Evolutionary conservation across 1,139 yeast species (phyloP).

Genomic region (Taphrina wiesneri): DNA sequence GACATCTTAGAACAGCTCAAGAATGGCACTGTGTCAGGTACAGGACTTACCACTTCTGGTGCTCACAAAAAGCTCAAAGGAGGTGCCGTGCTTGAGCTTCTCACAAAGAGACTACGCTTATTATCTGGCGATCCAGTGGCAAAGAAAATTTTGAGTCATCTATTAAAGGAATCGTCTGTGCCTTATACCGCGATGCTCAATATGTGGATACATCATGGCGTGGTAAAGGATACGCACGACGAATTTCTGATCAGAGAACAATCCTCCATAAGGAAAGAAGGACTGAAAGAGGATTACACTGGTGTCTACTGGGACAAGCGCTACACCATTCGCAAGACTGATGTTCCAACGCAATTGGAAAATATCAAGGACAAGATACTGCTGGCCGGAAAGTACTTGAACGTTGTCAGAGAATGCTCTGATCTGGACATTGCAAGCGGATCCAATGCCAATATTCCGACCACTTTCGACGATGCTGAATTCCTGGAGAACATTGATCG

Average conservation of each 20-base stretch:
- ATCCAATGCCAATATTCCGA: constrained; percentile 41
- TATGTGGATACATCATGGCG: constrained; percentile 75
- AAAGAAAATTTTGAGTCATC: constrained; percentile 52
- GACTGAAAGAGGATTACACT: constrained; percentile 51
- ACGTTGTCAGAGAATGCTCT: constrained; percentile 67
- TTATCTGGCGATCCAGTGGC: constrained; percentile 69
- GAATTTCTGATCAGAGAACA: constrained; percentile 71
- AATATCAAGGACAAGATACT: constrained; percentile 62
- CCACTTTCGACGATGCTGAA: constrained; percentile 24
- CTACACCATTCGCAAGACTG: constrained; percentile 72
- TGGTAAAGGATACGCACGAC: constrained; percentile 71
- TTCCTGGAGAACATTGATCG: constrained; percentile 54
- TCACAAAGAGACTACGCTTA: constrained; percentile 59
- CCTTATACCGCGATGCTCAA: constrained; percentile 71
- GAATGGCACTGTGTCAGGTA: constrained; percentile 40
- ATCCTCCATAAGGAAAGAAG: constrained; percentile 48
- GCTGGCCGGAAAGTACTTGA: constrained; percentile 80
- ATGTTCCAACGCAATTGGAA: constrained; percentile 66
- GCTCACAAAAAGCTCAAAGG: constrained; percentile 39
- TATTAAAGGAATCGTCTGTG: constrained; percentile 62
- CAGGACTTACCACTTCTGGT: constrained; percentile 40
- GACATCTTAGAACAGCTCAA: constrained; percentile 43
- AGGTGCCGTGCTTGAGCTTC: constrained; percentile 54
- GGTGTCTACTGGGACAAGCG: constrained; percentile 89
- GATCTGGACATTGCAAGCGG: constrained; percentile 43